Evolutionary conservation across 495 filamentous ascomycete genomes (phyloP), one percentile per base, ranked within the genome.

Genomic region (Aspergillus leporis): DNA sequence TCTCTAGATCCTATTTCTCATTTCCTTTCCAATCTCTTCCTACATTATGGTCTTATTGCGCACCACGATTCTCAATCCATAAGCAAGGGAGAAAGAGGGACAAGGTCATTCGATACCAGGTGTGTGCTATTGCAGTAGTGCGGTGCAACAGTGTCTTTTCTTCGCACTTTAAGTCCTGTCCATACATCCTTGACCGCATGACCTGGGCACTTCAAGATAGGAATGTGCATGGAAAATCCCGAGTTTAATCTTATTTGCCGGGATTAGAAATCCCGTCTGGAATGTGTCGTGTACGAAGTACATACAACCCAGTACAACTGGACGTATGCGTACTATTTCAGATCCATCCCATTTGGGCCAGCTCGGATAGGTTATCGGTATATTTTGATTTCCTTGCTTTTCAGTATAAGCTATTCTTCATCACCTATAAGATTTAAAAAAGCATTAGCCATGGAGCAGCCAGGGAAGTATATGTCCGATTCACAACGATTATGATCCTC

Each of bases 51-150:
- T 23, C 7, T 23, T 40, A 40, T 40, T 40, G 36, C 36, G 16
- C 36, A 0, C 30, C 16, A 38, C 13, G 4, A 38, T 34, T 48
- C 23, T 23, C 7, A 16, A 46, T 56, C 19, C 18, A 38, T 32
- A 38, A 59, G 57, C 41, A 59, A 59, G 57, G 57, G 51, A 54
- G 50, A 48, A 14, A 18, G 38, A 18, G 32, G 34, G 21, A 41
- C 25, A 41, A 25, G 51, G 51, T 28, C 51, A 54, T 54, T 41
- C 51, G 50, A 16, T 41, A 25, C 51, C 25, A 12, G 22, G 51
- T 34, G 51, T 54, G 51, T 54, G 36, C 40, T 16, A 54, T 41
- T 54, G 34, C 51, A 43, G 28, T 41, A 22, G 34, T 38, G 7
- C 51, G 23, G 51, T 54, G 21, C 34, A 43, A 54, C 51, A 25